Conservation (phyloP, 345 rosid species). For the Linum tenue region DNA sequence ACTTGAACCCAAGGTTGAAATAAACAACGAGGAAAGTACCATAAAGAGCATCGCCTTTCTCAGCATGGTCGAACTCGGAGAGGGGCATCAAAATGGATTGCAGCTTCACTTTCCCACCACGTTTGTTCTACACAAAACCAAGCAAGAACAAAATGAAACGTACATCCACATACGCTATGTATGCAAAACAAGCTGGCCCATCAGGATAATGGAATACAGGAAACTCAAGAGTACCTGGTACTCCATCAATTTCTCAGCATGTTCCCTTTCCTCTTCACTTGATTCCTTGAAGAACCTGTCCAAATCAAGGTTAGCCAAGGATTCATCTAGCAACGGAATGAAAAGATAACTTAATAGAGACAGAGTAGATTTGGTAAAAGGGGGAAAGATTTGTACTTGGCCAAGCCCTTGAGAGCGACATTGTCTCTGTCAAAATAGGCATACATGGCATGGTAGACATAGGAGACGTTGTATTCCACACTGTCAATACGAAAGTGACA, state of each 20-base stretch:
- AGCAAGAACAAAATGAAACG: neutral
- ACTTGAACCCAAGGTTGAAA: too few species aligned
- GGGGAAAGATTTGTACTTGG: constrained; percentile 42
- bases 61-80: constrained; percentile 69
- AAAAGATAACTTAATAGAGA: neutral
- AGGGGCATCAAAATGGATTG: constrained; percentile 46
- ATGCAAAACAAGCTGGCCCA: neutral
- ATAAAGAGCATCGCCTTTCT: constrained; percentile 89
- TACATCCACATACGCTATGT: neutral
- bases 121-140: constrained; percentile 35
- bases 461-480: constrained; percentile 78
- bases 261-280: constrained; percentile 79
- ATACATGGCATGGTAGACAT: constrained; percentile 68
- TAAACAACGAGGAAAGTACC: constrained; percentile 23
- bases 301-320: too few species aligned
- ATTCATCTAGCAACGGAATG: neutral
- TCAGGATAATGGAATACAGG: neutral
- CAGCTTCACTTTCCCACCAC: constrained; percentile 74
- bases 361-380: neutral
- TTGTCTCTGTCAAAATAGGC: constrained; percentile 86
- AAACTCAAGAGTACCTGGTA: constrained; percentile 44
- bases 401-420: constrained; percentile 63
- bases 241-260: constrained; percentile 72
- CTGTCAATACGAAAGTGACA: constrained; percentile 18
- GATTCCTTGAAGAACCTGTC: constrained; percentile 77